Conservation (phyloP, 2,329 filamentous ascomycete genomes). For the Shiraia sp. region DNA sequence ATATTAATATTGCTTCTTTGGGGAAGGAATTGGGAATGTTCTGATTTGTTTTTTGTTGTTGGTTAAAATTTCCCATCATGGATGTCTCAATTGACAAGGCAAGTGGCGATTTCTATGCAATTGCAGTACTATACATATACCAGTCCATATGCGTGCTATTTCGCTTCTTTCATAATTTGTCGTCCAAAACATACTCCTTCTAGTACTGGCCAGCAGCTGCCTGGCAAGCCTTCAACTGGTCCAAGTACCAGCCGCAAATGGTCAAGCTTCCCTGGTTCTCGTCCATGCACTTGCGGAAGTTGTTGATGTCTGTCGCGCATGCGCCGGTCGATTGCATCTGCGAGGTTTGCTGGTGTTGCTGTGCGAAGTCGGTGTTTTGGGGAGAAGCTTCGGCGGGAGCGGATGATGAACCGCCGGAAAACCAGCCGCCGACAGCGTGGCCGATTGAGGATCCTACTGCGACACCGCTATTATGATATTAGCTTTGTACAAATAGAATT, state of each 20-base stretch:
- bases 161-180: slow-evolving; percentile 1
- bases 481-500: slow-evolving; percentile 1
- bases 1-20: background rate
- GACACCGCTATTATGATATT: slow-evolving; percentile 70
- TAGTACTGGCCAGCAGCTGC: slow-evolving; percentile 54
- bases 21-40: background rate
- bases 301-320: slow-evolving; percentile 78
- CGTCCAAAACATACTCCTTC: slow-evolving; percentile 8
- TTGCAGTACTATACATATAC: slow-evolving; percentile 13
- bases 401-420: slow-evolving; percentile 70
- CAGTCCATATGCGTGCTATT: slow-evolving; percentile 3
- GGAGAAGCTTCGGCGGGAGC: slow-evolving; percentile 55
- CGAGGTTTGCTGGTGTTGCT: slow-evolving; percentile 44
- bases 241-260: slow-evolving; percentile 97
- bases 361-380: slow-evolving; percentile 36
- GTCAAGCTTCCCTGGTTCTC: slow-evolving; percentile 91
- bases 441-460: slow-evolving; percentile 94
- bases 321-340: slow-evolving; percentile 35
- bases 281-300: slow-evolving; percentile 96
- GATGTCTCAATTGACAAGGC: background rate
- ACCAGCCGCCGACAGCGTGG: slow-evolving; percentile 89
- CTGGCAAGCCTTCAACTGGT: slow-evolving; percentile 73
- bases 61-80: too few species aligned
- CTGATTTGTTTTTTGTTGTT: too few species aligned
- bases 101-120: slow-evolving; percentile 15